Percentiles rank a stretch among this genome's conserved stretches.
These are phyloP conservation scores for Incumbomyces delicatus DNA, from an alignment of 2,329 filamentous ascomycete genomes.

Conservation along the genomic window DNA sequence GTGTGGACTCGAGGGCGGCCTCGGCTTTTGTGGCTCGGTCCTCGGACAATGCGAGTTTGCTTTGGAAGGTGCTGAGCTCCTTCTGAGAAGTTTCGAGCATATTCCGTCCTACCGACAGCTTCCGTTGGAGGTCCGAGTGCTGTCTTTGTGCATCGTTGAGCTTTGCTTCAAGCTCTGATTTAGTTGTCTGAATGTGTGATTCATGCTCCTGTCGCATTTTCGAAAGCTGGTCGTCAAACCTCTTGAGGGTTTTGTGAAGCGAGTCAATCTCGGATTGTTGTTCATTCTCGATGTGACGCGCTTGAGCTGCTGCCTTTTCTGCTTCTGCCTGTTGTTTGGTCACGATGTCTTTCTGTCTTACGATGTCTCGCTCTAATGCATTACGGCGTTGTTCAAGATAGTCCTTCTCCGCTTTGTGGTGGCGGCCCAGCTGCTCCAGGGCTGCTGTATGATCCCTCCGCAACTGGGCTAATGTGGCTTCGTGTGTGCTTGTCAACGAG, in stretches of 20 bases:
- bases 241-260: conserved; percentile 4
- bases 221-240: not conserved
- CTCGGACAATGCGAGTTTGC: conserved; percentile 22
- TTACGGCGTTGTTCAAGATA: conserved; percentile 41
- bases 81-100: conserved; percentile 22
- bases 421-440: conserved; percentile 33
- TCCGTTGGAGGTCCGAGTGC: conserved; percentile 49
- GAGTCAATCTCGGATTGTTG: conserved; percentile 14
- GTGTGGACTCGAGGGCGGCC: not conserved
- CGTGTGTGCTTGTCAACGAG: conserved; percentile 13
- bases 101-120: conserved; percentile 32
- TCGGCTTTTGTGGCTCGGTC: conserved; percentile 30
- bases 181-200: not conserved
- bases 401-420: conserved; percentile 37
- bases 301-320: conserved; percentile 8
- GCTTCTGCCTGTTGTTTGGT: conserved; percentile 19
- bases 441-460: conserved; percentile 40
- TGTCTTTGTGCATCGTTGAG: conserved; percentile 51
- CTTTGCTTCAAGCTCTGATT: conserved; percentile 29
- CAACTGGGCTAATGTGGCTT: conserved; percentile 23
- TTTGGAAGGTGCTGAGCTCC: conserved; percentile 12
- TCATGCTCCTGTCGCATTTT: conserved; percentile 2
- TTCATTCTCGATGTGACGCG: conserved; percentile 9
- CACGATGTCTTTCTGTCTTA: conserved; percentile 2
- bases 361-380: conserved; percentile 14